These are phyloP conservation scores for Monilinia aucupariae DNA, from an alignment of 2,329 filamentous ascomycete genomes.

Conservation along the genomic window DNA sequence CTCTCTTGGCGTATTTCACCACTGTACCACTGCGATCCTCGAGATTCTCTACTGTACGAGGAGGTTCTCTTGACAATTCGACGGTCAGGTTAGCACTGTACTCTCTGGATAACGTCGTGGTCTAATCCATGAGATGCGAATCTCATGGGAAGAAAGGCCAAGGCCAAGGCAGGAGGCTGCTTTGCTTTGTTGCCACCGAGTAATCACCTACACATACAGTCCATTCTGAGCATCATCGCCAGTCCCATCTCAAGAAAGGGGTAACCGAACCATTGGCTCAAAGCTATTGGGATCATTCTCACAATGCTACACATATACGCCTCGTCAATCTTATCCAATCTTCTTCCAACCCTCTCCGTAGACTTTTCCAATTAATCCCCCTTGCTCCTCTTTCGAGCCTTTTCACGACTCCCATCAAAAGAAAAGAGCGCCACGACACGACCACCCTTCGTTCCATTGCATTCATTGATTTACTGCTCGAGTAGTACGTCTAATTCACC, in stretches of 20 bases:
- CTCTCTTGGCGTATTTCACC: background rate
- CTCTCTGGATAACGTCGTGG: too few relatives aligned
- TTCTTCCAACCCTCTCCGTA: background rate
- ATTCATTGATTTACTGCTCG: too few relatives aligned
- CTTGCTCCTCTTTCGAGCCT: background rate
- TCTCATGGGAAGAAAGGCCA: too few relatives aligned
- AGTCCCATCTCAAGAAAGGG: slow-evolving; percentile 5
- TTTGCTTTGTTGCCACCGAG: too few relatives aligned
- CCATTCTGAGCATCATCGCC: background rate
- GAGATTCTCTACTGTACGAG: background rate
- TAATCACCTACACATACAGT: background rate
- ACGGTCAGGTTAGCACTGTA: background rate
- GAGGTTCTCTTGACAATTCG: too few relatives aligned
- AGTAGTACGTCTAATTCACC: too few relatives aligned
- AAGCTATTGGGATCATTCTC: background rate
- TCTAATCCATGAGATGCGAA: too few relatives aligned
- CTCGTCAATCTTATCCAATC: background rate
- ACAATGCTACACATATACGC: background rate
- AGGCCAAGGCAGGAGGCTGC: too few relatives aligned
- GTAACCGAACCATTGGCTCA: background rate
- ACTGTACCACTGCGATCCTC: background rate
- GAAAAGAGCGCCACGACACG: background rate
- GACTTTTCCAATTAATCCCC: background rate
- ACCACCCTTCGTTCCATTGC: too few relatives aligned
- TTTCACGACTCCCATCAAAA: background rate